Evolutionary conservation across 768 basidiomycete genomes (phyloP).

Genomic region (Pleurotus djamor): DNA sequence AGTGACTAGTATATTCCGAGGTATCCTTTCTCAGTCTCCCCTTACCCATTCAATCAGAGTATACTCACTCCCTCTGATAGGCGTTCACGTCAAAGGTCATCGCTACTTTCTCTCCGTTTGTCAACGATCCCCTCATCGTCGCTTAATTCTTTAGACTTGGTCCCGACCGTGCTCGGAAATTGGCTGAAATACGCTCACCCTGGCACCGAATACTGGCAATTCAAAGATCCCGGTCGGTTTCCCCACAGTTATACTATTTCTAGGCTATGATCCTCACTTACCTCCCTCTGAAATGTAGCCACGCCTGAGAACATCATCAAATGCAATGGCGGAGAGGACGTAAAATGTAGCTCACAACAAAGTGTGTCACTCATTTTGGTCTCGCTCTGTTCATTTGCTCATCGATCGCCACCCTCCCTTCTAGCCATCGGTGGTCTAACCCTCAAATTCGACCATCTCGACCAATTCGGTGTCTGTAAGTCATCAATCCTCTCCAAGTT

Average conservation of each 20-base stretch:
- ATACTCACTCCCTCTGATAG: not conserved
- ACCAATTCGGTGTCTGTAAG: constrained; percentile 6
- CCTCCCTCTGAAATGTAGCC: not conserved
- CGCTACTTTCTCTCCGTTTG: not conserved
- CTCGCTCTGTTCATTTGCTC: not conserved
- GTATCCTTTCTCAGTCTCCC: not conserved
- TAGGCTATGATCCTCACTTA: not conserved
- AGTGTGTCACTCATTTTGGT: too few relatives aligned
- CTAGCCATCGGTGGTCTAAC: constrained; percentile 1
- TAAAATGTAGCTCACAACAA: not conserved
- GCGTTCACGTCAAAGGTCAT: constrained; percentile 6
- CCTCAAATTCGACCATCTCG: constrained; percentile 4
- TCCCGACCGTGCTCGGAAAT: too few relatives aligned
- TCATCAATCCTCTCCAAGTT: not conserved
- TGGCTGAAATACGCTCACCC: too few relatives aligned
- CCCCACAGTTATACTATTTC: not conserved
- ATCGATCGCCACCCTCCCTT: not conserved
- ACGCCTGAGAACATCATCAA: not conserved
- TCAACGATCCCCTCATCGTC: not conserved
- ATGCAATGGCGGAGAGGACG: not conserved
- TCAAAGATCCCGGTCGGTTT: not conserved
- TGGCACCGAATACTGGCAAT: constrained; percentile 5
- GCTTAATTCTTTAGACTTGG: not conserved
- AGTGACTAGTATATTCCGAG: not conserved
- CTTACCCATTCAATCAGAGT: not conserved